Conservation (phyloP, 1,284 basidiomycete genomes). For the Rhizopogon parksii region DNA sequence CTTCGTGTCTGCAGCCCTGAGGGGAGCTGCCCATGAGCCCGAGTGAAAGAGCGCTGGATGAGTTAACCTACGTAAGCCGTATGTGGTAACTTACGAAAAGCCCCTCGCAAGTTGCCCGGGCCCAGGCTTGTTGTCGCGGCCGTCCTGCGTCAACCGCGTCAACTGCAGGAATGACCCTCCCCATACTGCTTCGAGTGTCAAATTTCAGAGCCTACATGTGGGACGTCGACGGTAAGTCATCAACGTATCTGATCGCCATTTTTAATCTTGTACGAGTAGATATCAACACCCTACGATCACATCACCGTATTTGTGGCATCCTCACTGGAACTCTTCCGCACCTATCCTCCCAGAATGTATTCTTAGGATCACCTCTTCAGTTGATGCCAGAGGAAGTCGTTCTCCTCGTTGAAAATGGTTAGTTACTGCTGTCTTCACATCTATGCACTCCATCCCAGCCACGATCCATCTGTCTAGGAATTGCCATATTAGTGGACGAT, state of each 20-base stretch:
- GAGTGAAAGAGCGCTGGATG: too few species aligned
- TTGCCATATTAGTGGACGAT: constrained; percentile 77
- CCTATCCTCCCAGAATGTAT: constrained; percentile 94
- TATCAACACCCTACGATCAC: constrained; percentile 68
- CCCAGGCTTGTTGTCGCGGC: too few species aligned
- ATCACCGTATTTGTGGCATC: constrained; percentile 80
- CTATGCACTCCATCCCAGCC: constrained; percentile 3
- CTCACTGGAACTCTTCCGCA: constrained; percentile 90
- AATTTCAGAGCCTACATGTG: constrained; percentile 71
- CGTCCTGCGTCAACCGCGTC: neutral
- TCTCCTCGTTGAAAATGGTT: constrained; percentile 76
- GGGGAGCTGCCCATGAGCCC: too few species aligned
- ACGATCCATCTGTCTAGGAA: constrained; percentile 38
- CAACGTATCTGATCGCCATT: neutral
- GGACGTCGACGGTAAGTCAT: constrained; percentile 61
- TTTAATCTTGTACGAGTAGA: constrained; percentile 42
- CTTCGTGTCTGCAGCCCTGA: too few species aligned
- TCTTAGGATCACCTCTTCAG: constrained; percentile 85
- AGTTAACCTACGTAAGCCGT: too few species aligned
- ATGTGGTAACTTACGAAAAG: too few species aligned
- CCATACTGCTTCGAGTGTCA: constrained; percentile 51
- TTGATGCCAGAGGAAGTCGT: constrained; percentile 91
- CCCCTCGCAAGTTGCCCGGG: too few species aligned
- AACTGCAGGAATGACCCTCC: constrained; percentile 14
- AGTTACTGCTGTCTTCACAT: constrained; percentile 9